A percentile compares a stretch with the other conserved stretches of the same genome.
Conservation (phyloP, 176 grass and related monocot genomes). For the Eragrostis nindensis region DNA sequence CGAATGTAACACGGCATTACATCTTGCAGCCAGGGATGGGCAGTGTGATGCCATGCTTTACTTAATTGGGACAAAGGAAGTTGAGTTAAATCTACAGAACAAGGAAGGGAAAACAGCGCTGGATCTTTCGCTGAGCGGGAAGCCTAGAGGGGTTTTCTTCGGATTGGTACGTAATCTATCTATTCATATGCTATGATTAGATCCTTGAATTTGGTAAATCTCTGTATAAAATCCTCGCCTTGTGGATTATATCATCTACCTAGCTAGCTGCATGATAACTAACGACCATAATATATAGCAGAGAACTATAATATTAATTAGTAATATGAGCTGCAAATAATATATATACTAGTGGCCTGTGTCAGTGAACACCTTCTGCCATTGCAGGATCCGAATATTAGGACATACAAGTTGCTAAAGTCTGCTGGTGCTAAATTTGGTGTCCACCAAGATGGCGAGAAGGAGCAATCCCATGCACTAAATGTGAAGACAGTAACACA, state of each 20-base stretch:
- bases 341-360: too few relatives aligned
- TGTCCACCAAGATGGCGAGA: neutral
- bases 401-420: neutral
- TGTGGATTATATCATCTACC: too few relatives aligned
- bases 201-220: too few relatives aligned
- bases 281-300: too few relatives aligned
- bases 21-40: conserved; percentile 21
- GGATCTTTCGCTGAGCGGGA: neutral
- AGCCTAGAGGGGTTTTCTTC: neutral
- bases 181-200: too few relatives aligned
- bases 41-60: neutral
- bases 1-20: conserved; percentile 38
- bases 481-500: neutral
- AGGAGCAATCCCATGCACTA: neutral
- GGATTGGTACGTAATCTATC: neutral
- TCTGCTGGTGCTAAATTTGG: conserved; percentile 32
- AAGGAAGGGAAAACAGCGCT: neutral
- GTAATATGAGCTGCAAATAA: too few relatives aligned
- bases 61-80: neutral
- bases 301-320: too few relatives aligned
- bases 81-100: conserved; percentile 8
- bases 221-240: too few relatives aligned
- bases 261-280: too few relatives aligned
- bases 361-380: too few relatives aligned
- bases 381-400: neutral